Base-by-base conservation (phyloP, 169 alveolate species). In the Plasmodium berghei region DNA sequence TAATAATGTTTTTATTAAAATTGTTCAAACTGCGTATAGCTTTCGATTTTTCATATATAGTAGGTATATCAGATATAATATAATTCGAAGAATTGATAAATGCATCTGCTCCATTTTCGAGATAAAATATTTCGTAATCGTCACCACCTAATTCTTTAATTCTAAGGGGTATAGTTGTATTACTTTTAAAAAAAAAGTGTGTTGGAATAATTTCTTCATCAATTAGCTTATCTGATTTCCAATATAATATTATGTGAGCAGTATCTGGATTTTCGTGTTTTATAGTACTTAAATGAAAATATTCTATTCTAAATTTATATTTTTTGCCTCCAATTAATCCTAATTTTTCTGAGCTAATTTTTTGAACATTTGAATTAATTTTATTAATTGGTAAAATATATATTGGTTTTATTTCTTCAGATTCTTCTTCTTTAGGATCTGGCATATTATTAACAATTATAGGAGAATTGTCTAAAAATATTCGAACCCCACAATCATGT, bases 91-190 rank as follows among this genome's bases (percentile, higher is more conserved):
- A 89, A 71, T 96, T 95, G 54, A 89, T 72, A 75, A 93, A 96
- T 34, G 98, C 97, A 61, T 94, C 90, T 28, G 93, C 96, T 45
- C 98, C 98, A 64, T 96, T 95, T 89, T 96, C 95, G 14, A 96
- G 88, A 34, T 93, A 72, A 5, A 96, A 72, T 72, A 96, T 67
- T 49, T 94, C 97, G 70, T 80, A 96, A 62, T 88, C 72, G 28
- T 92, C 94, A n/a, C 97, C 98, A 45, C 93, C 86, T 10, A 96
- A 92, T n/a, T 97, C 98, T 12, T 94, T 93, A 14, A 96, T 80
- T 58, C 92, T 74, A 26, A 96, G 72, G n/a, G 96, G 93, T 9
- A 73, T 89, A 18, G 95, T 90, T 28, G 94, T 95, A 64, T 94
- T 83, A 40, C 97, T 94, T 28, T 94, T 94, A 87, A 88, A 96